Conservation (phyloP, 805 yeast genomes). For the Komagataella populi region DNA sequence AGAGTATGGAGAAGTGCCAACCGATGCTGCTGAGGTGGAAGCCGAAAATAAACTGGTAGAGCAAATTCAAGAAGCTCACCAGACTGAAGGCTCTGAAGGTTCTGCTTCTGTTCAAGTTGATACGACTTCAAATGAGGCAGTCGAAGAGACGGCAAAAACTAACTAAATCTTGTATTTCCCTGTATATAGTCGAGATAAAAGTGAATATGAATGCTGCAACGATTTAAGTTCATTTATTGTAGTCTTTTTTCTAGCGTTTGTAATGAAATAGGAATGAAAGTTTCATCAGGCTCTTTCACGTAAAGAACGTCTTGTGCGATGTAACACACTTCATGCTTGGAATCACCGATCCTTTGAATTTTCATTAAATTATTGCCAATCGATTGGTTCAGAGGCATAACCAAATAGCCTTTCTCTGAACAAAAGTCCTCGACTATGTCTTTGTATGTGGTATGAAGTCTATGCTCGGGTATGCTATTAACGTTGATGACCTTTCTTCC, state of each 20-base stretch:
- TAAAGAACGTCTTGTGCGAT: constrained; percentile 58
- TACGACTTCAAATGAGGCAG: not conserved
- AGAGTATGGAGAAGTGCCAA: constrained; percentile 19
- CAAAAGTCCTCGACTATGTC: constrained; percentile 60
- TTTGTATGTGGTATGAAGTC: constrained; percentile 30
- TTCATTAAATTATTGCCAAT: constrained; percentile 18
- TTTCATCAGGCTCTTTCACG: constrained; percentile 18
- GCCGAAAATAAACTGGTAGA: not conserved
- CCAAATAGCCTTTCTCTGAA: constrained; percentile 27
- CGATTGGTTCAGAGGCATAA: constrained; percentile 20
- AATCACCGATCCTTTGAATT: not conserved
- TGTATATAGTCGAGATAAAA: not conserved
- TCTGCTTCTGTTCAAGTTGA: not conserved
- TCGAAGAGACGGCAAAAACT: not conserved
- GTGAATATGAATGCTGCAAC: not conserved
- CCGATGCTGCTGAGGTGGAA: not conserved
- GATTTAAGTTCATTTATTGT: not conserved
- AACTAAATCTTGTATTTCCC: not conserved
- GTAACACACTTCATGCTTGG: constrained; percentile 19
- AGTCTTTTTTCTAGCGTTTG: constrained; percentile 12
- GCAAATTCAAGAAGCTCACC: not conserved
- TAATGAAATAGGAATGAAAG: constrained; percentile 28
- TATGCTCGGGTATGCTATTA: constrained; percentile 26
- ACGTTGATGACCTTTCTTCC: not conserved
- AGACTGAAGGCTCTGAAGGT: constrained; percentile 1